These are phyloP conservation scores for Pseudogymnoascus sp. DNA, from an alignment of 2,329 filamentous ascomycete genomes.

Conservation along the genomic window DNA sequence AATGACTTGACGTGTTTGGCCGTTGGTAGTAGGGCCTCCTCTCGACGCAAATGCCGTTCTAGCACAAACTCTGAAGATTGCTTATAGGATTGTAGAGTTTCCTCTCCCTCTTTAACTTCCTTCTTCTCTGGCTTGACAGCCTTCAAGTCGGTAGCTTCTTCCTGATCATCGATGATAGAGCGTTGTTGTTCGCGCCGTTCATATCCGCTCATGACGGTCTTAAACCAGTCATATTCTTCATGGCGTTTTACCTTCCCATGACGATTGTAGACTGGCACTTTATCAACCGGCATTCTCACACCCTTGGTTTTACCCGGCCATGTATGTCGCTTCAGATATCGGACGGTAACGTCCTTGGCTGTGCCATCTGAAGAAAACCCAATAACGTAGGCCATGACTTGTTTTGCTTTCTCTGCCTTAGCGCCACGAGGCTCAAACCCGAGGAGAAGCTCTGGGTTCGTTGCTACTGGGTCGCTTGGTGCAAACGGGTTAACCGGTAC, in stretches of 20 bases:
- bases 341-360: constrained; percentile 88
- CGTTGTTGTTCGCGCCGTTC: constrained; percentile 43
- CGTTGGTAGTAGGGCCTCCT: constrained; percentile 73
- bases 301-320: constrained; percentile 90
- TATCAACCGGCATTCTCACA: constrained; percentile 69
- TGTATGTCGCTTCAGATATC: constrained; percentile 76
- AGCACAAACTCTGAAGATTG: constrained; percentile 79
- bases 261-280: constrained; percentile 70
- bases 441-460: constrained; percentile 64
- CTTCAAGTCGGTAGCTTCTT: constrained; percentile 72
- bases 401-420: constrained; percentile 78
- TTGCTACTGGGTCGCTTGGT: constrained; percentile 59
- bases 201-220: constrained; percentile 70
- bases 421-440: constrained; percentile 76
- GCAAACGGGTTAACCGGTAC: constrained; percentile 73
- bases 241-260: constrained; percentile 71
- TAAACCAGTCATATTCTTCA: constrained; percentile 85
- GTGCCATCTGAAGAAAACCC: constrained; percentile 78
- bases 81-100: constrained; percentile 85
- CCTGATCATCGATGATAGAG: constrained; percentile 69
- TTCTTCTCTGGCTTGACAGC: constrained; percentile 68
- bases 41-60: constrained; percentile 78
- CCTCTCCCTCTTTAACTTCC: constrained; percentile 65
- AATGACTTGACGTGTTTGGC: constrained; percentile 70
- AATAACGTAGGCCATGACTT: constrained; percentile 84